Evolutionary conservation across 2,329 filamentous ascomycete species (phyloP).

Genomic region (Pseudogymnoascus sp.): DNA sequence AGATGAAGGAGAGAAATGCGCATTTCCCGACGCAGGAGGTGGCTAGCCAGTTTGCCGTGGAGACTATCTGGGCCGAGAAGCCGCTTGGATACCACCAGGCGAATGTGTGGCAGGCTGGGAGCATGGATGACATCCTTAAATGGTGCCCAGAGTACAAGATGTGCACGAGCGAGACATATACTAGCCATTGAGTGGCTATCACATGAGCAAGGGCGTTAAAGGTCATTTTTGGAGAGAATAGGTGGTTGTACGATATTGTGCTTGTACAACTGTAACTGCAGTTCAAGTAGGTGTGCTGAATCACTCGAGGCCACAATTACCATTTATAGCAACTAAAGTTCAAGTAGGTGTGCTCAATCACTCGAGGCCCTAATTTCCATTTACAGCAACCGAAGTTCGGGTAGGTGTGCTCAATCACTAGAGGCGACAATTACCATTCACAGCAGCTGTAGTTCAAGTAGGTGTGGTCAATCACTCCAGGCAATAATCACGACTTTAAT

Average conservation of each 20-base stretch:
- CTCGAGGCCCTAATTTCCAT: no score
- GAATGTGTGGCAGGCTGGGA: conserved; percentile 19
- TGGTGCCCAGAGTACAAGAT: conserved; percentile 13
- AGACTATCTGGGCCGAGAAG: conserved; percentile 26
- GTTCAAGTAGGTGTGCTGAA: no score
- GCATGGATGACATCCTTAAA: conserved; percentile 7
- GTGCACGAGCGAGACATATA: conserved; percentile 11
- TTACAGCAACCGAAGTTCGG: no score
- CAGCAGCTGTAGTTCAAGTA: no score
- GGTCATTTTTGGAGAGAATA: not conserved
- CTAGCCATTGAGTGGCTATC: conserved; percentile 3
- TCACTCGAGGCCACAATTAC: no score
- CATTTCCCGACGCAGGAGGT: conserved; percentile 23
- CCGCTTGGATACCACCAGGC: conserved; percentile 27
- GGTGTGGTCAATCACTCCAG: no score
- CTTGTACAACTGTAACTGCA: not conserved
- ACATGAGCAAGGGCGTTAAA: not conserved
- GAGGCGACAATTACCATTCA: no score
- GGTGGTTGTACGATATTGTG: not conserved
- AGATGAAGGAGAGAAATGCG: conserved; percentile 16
- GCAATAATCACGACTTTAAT: no score
- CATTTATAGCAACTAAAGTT: no score
- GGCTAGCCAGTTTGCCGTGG: conserved; percentile 25
- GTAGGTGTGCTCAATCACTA: no score
- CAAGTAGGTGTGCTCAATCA: no score